Evolutionary conservation across 202 grass and related monocot species (phyloP).

Genomic region (Carex sylvatica): DNA sequence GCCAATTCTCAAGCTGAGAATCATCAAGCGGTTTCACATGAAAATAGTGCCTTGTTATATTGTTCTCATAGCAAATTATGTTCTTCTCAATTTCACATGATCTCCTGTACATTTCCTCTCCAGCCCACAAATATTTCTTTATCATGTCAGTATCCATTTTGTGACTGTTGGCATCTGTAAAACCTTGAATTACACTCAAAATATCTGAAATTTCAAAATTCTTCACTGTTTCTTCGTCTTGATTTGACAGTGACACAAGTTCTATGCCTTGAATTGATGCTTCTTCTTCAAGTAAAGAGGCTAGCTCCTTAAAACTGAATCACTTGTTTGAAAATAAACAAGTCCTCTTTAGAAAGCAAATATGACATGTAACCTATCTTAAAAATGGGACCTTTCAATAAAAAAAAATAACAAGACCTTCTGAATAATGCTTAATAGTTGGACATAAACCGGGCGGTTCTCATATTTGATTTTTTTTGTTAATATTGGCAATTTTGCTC

Average conservation of each 20-base stretch:
- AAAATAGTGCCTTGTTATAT: constrained; percentile 70
- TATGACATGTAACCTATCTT: background rate
- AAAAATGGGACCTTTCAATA: background rate
- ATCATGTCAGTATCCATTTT: constrained; percentile 37
- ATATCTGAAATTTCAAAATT: constrained; percentile 46
- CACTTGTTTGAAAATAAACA: constrained; percentile 34
- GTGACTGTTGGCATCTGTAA: constrained; percentile 44
- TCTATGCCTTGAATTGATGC: constrained; percentile 32
- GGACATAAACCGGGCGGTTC: background rate
- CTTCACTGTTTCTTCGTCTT: constrained; percentile 39
- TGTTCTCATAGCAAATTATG: constrained; percentile 68
- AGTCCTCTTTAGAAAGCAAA: background rate
- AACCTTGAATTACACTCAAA: constrained; percentile 41
- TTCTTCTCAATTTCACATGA: constrained; percentile 68
- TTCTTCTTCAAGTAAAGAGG: constrained; percentile 63
- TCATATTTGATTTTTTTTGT: background rate
- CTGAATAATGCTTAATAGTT: background rate
- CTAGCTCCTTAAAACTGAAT: constrained; percentile 80
- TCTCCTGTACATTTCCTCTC: constrained; percentile 55
- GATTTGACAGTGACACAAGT: constrained; percentile 34
- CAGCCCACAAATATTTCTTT: constrained; percentile 59
- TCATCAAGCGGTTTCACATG: constrained; percentile 85
- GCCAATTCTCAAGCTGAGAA: constrained; percentile 83
- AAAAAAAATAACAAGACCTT: background rate
- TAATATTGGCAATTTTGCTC: too few relatives aligned